phyloP scores from a whole-genome alignment of 31 red algal species.

The Porphyra umbilicalis region DNA sequence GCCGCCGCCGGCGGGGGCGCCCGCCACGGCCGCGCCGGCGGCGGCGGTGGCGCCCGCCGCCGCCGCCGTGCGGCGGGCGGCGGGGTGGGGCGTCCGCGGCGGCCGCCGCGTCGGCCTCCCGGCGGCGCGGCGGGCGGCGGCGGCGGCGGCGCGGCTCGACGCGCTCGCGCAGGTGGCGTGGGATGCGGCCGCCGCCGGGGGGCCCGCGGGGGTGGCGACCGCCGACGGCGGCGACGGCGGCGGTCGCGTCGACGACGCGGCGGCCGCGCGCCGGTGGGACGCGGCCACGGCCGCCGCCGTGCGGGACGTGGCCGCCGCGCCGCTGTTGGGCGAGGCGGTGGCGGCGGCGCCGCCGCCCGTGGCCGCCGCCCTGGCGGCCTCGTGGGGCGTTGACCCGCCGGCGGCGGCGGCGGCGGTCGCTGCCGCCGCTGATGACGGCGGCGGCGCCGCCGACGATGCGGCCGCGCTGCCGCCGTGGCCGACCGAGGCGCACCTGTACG shows the following conservation, averaged over 20 bases:
- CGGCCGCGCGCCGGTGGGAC: not conserved
- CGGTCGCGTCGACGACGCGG: no score
- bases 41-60: no score
- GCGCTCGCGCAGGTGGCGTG: not conserved
- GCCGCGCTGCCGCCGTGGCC: not conserved
- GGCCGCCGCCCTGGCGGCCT: not conserved
- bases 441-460: not conserved
- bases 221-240: no score
- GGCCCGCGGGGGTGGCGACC: not conserved
- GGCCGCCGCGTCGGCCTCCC: no score
- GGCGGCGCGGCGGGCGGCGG: no score
- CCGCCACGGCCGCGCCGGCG: no score
- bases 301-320: not conserved
- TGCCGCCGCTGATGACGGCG: not conserved
- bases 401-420: not conserved
- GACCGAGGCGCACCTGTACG: not conserved
- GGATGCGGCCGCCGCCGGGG: not conserved
- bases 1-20: no score
- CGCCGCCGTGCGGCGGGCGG: not conserved
- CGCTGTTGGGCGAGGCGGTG: not conserved
- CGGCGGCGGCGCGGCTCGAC: not conserved
- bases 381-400: not conserved
- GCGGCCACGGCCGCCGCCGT: not conserved
- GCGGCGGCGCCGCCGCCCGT: not conserved
- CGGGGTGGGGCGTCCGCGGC: not conserved